phyloP scores from a whole-genome alignment of 225 moss, liverwort and hornwort genomes.

The Ulota crispa region DNA sequence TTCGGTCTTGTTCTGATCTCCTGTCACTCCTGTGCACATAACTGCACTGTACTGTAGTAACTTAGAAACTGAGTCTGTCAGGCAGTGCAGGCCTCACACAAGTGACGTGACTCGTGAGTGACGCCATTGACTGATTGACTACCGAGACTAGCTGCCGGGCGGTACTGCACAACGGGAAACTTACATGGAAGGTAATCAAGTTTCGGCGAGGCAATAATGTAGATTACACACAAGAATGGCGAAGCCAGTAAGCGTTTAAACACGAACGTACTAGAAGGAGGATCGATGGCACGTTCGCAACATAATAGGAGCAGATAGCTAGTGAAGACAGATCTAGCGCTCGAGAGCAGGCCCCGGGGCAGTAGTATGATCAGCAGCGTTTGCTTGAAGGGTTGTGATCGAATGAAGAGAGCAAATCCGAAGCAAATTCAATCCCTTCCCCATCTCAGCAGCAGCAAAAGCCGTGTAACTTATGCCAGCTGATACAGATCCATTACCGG shows the following conservation, averaged over 20 bases:
- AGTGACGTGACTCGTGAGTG: neutral
- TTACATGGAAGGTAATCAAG: neutral
- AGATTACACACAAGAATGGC: neutral
- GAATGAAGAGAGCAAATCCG: neutral
- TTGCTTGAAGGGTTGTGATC: neutral
- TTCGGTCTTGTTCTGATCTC: neutral
- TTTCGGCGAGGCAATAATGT: neutral
- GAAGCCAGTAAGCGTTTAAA: neutral
- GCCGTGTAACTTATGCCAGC: neutral
- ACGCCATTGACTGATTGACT: neutral
- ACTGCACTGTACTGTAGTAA: neutral
- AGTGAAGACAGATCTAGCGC: neutral
- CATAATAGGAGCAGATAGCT: neutral
- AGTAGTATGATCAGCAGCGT: neutral
- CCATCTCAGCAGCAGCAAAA: neutral
- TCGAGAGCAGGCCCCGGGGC: neutral
- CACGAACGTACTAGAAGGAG: neutral
- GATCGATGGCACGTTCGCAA: neutral
- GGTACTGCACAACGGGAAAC: neutral
- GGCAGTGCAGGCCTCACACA: neutral
- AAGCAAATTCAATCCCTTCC: conserved; percentile 6
- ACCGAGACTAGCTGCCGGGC: neutral
- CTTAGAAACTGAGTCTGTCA: neutral
- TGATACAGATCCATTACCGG: neutral
- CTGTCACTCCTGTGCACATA: neutral